phyloP scores from a whole-genome alignment of 2,329 filamentous ascomycete genomes.

The Verticillium tricorpus region DNA sequence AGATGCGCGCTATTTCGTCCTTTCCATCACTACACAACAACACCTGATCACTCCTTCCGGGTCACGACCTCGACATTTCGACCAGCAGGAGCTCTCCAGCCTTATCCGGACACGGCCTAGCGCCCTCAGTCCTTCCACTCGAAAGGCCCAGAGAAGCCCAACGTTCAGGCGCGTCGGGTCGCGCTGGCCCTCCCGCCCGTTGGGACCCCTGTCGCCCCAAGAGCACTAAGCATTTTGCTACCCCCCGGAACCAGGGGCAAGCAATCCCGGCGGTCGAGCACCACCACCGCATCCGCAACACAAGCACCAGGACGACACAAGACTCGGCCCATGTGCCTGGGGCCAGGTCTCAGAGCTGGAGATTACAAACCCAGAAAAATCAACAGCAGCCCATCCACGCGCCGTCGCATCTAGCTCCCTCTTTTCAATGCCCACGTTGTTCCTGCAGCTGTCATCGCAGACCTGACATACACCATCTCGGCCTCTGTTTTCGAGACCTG shows the following conservation, averaged over 20 bases:
- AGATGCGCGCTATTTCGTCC: neutral
- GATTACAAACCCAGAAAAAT: neutral
- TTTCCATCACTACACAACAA: neutral
- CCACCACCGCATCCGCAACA: neutral
- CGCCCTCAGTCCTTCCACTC: neutral
- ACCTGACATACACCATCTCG: neutral
- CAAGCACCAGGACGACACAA: neutral
- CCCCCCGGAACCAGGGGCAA: neutral
- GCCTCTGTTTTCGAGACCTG: neutral
- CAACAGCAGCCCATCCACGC: neutral
- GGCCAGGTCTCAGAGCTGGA: neutral
- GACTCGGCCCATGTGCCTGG: neutral
- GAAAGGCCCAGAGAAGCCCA: no score
- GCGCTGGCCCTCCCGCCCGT: neutral
- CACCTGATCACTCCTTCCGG: neutral
- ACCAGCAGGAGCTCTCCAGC: neutral
- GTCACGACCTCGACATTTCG: neutral
- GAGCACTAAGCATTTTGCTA: neutral
- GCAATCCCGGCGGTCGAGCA: neutral
- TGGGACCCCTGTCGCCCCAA: neutral
- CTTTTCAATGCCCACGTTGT: neutral
- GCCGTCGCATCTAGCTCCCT: neutral
- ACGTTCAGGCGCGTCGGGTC: neutral
- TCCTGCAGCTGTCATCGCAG: neutral
- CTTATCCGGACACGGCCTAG: neutral